Evolutionary conservation across 768 basidiomycete species (phyloP), one percentile per base, ranked within the genome.

Genomic region (Collybia sordida): DNA sequence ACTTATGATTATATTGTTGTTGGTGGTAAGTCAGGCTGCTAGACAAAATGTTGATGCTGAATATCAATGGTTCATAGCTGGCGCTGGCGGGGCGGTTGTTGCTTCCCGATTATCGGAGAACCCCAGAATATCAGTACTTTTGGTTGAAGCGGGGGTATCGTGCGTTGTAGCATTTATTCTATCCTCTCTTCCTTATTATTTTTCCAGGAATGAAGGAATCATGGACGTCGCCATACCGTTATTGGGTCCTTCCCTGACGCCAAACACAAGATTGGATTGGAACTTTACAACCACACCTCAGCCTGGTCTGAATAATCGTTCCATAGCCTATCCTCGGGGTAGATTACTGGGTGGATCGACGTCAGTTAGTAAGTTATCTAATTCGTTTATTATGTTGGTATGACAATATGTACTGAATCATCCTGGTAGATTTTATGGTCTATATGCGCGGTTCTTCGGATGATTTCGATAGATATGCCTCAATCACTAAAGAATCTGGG

Each of bases 41-140:
- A 14, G 21, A 8, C 11, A 7, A 24, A 23, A 43, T 28, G 11
- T 6, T 22, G 34, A 3, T 23, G 11, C 27, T 50, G 40, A 49
- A n/a, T 17, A 28, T 11, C 15, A 1, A 24, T 2, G 24, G 27
- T 44, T 19, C 18, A 23, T 45, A 54, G 41, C 47, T 44, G 62
- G 62, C 6, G 54, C 62, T 35, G 59, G 54, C 15, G 62, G 62
- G 23, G 55, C 51, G 40, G 60, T 60, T 6, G 39, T 63, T 17
- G 62, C 62, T 6, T 49, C 45, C 21, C 53, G 62, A 15, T 49
- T 63, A 21, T 50, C 60, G 2, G 60, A 63, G 31, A 45, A 51
- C 19, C 45, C 56, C 3, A 61, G 19, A 41, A n/a, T n/a, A n/a
- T n/a, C n/a, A n/a, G n/a, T n/a, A n/a, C n/a, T n/a, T n/a, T n/a